These are phyloP conservation scores for Spizellomyces punctatus DNA, from an alignment of 192 early-diverging fungal genomes.

Conservation along the genomic window DNA sequence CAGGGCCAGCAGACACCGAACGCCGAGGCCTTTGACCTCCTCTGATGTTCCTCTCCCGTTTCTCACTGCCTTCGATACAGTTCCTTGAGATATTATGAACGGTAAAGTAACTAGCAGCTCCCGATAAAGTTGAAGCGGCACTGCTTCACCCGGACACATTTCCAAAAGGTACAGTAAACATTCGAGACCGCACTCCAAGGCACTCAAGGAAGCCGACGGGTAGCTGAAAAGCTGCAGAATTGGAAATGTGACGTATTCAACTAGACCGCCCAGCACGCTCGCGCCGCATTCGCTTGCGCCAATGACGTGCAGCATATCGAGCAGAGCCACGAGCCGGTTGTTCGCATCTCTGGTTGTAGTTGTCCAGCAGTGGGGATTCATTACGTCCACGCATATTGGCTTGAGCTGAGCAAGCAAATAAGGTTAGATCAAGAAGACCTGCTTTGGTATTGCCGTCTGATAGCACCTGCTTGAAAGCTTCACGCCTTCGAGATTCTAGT, in stretches of 20 bases:
- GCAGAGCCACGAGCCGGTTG: neutral
- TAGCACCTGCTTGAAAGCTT: no score
- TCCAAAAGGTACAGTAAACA: conserved; percentile 11
- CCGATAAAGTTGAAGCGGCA: conserved; percentile 22
- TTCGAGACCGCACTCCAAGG: conserved; percentile 12
- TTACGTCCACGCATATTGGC: conserved; percentile 2
- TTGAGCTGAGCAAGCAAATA: conserved; percentile 2
- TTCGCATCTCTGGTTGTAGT: neutral
- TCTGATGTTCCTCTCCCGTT: neutral
- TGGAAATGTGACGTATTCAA: conserved; percentile 24
- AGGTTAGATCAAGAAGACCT: no score
- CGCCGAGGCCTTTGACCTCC: conserved; percentile 18
- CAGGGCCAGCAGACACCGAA: conserved; percentile 11
- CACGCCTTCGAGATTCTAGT: no score
- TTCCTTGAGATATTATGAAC: conserved; percentile 14
- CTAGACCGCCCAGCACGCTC: conserved; percentile 8
- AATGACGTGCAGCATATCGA: neutral
- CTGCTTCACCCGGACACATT: neutral
- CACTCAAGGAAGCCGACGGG: conserved; percentile 5
- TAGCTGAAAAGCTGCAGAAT: conserved; percentile 17
- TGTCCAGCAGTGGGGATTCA: conserved; percentile 4
- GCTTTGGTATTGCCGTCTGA: no score
- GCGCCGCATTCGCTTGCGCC: neutral
- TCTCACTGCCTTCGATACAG: neutral
- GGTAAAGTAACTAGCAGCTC: conserved; percentile 26